Evolutionary conservation across 352 stramenopile species (phyloP), one percentile per base, ranked within the genome.

Genomic region (Phytophthora kernoviae): DNA sequence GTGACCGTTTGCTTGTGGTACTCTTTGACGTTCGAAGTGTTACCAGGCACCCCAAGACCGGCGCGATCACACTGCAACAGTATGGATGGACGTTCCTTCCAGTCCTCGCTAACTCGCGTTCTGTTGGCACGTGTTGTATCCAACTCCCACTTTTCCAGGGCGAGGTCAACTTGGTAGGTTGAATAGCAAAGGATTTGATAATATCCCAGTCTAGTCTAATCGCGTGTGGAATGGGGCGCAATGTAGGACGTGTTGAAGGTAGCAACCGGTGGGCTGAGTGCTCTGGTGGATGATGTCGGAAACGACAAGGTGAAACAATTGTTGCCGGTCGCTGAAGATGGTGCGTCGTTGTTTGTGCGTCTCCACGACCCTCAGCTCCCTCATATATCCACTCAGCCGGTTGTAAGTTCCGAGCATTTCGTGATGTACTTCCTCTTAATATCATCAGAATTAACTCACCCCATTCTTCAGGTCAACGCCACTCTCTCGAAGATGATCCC

Each of bases 11-110:
- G 3, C 33, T 85, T 15, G 52, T 72, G 2, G 34, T 91, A 2
- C 30, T 93, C 1, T 72, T 93, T 9, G 84, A 91, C 54, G 62
- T 93, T 15, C 77, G 75, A n/a, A 66, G 41, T 5, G 50, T 90
- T 17, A 57, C 54, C 11, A 73, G 75, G 7, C 75, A 76, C 21
- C 48, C 66, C 5, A 90, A 88, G 55, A 80, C 67, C 5, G 76
- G 76, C 5, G 49, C 39, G 1, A 81, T 80, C 20, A 57, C 53
- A 1, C 87, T 76, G 1, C 68, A 84, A 33, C 67, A 74, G 17
- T 73, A 86, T 18, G 84, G 72, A 0, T 93, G 84, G 84, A 80
- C 71, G 4, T 93, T 91, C 12, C 44, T 90, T 9, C 78, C 78
- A 0, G 60, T 91, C 0, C 68, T 93, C 3, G 63, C 54, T 5